Evolutionary conservation across 495 filamentous ascomycete genomes (phyloP).

Genomic region (Ascobolus immersus): DNA sequence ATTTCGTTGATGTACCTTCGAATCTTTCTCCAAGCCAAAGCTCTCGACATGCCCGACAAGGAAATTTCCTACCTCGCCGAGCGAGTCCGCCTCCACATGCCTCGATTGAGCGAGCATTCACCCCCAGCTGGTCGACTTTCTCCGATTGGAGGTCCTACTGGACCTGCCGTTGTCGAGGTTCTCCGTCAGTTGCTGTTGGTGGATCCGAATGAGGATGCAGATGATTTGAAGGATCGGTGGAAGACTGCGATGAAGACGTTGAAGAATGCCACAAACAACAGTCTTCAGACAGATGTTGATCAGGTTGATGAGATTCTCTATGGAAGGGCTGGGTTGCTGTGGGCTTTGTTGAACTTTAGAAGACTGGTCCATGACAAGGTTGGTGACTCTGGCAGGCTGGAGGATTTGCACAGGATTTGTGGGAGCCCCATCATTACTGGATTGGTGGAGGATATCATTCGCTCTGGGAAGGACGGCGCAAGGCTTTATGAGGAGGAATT

Average conservation of each 20-base stretch:
- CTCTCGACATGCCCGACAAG: neutral
- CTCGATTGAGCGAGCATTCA: neutral
- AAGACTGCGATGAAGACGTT: conserved; percentile 2
- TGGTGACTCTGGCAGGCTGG: conserved; percentile 6
- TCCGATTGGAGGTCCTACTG: neutral
- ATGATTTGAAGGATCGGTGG: conserved; percentile 1
- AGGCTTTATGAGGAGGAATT: conserved; percentile 15
- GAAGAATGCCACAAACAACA: neutral
- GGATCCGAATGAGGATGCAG: neutral
- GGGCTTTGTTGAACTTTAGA: conserved; percentile 20
- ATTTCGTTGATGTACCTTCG: conserved; percentile 4
- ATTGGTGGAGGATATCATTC: conserved; percentile 18
- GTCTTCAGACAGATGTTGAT: conserved; percentile 1
- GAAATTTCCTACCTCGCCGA: too few species aligned
- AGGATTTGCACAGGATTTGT: conserved; percentile 11
- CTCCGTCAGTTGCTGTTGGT: neutral
- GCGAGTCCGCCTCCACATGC: neutral
- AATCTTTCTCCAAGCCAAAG: neutral
- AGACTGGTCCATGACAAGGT: conserved; percentile 9
- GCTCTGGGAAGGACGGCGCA: conserved; percentile 18
- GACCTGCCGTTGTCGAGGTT: conserved; percentile 1
- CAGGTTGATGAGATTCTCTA: conserved; percentile 22
- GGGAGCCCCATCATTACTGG: conserved; percentile 10
- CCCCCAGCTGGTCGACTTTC: conserved; percentile 1
- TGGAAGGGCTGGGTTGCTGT: conserved; percentile 23